phyloP scores from a whole-genome alignment of 1,139 yeast species.

The Geotrichum klebahnii region DNA sequence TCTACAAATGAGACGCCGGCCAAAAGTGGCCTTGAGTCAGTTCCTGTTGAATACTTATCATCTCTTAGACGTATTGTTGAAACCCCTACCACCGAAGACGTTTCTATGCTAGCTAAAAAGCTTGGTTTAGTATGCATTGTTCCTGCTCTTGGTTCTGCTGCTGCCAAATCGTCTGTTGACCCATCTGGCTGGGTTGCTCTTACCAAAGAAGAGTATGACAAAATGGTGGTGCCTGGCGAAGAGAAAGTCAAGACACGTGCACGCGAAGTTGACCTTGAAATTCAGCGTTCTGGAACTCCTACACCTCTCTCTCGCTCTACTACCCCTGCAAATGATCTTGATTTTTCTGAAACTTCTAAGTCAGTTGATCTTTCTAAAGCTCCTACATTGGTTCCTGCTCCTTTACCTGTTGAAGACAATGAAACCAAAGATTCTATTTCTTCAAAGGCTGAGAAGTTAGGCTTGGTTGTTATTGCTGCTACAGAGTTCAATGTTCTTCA shows the following conservation, averaged over 20 bases:
- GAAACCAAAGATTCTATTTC: constrained; percentile 12
- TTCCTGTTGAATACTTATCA: constrained; percentile 37
- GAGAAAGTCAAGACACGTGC: constrained; percentile 18
- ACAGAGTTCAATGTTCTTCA: constrained; percentile 38
- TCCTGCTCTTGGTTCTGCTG: constrained; percentile 15
- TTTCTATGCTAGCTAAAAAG: constrained; percentile 33
- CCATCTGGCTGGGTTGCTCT: constrained; percentile 44
- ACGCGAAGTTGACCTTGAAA: constrained; percentile 12
- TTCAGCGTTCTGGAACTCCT: constrained; percentile 9
- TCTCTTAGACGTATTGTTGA: constrained; percentile 38
- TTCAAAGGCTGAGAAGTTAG: constrained; percentile 34
- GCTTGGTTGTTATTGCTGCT: constrained; percentile 26
- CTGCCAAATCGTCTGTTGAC: constrained; percentile 7
- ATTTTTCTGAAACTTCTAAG: neutral
- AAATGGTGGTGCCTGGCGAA: constrained; percentile 20
- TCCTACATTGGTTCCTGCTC: constrained; percentile 3
- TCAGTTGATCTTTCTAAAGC: constrained; percentile 2
- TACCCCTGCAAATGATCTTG: neutral
- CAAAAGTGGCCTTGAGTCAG: constrained; percentile 31
- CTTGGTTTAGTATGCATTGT: constrained; percentile 28
- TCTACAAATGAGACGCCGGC: constrained; percentile 9
- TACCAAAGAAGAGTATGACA: constrained; percentile 38
- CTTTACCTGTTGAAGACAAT: neutral
- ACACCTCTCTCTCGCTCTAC: constrained; percentile 16
- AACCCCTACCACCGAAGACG: constrained; percentile 36